Evolutionary conservation across 148 eudicot species (phyloP).

Genomic region (Polygonum maritimum): DNA sequence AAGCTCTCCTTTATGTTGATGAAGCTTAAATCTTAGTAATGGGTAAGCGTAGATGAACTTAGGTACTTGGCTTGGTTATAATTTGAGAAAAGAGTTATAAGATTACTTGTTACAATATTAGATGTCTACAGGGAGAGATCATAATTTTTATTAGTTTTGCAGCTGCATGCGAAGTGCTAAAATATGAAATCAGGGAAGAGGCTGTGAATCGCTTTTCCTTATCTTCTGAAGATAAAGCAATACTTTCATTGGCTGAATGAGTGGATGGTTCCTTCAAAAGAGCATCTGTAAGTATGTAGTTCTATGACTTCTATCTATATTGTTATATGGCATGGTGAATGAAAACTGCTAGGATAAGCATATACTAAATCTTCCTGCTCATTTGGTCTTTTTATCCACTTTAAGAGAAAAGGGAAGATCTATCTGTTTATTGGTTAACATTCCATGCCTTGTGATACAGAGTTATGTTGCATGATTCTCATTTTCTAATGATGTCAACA

Average conservation of each 20-base stretch:
- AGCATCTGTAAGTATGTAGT: constrained; percentile 62
- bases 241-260: constrained; percentile 91
- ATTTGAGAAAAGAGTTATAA: background rate
- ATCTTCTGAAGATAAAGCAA: constrained; percentile 96
- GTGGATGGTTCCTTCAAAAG: constrained; percentile 74
- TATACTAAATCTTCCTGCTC: background rate
- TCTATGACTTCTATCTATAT: background rate
- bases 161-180: constrained; percentile 97
- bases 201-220: constrained; percentile 86
- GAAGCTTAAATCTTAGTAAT: background rate
- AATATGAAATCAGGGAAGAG: constrained; percentile 92
- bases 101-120: background rate
- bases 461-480: background rate
- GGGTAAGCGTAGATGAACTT: background rate
- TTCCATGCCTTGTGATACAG: background rate
- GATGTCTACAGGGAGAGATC: background rate
- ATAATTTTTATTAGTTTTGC: constrained; percentile 17
- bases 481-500: background rate
- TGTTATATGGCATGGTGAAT: background rate
- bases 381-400: background rate
- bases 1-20: background rate
- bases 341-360: background rate
- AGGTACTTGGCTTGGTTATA: background rate
- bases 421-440: background rate
- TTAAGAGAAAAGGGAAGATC: background rate